Percentiles rank a stretch among this genome's conserved stretches.
Conservation (phyloP, 257 asterid species). For the Echites panduratus region DNA sequence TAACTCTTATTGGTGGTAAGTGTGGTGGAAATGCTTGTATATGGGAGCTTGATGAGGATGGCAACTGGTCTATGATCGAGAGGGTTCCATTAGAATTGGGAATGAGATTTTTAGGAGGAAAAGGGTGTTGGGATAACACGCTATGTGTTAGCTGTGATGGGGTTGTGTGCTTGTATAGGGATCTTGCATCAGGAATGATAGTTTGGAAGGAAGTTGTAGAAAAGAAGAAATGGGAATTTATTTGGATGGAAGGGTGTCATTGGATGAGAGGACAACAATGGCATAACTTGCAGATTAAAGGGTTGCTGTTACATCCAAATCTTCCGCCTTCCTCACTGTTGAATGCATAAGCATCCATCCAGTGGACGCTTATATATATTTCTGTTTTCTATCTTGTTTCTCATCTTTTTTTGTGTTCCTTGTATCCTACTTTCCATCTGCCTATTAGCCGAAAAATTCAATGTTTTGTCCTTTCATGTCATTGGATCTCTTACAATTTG, state of each 20-base stretch:
- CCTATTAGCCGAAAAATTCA: background rate
- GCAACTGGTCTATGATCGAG: conserved; percentile 50
- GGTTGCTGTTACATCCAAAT: conserved; percentile 55
- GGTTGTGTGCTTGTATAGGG: conserved; percentile 51
- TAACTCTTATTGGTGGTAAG: conserved; percentile 63
- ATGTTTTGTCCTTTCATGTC: background rate
- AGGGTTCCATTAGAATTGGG: conserved; percentile 51
- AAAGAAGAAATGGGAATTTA: conserved; percentile 46
- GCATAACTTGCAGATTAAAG: conserved; percentile 45
- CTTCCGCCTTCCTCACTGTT: conserved; percentile 24
- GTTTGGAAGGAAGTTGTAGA: conserved; percentile 43
- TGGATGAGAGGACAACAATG: conserved; percentile 24
- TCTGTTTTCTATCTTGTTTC: background rate
- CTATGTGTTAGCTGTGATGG: conserved; percentile 62
- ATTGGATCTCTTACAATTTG: background rate
- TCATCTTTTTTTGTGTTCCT: background rate
- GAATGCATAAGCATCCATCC: background rate
- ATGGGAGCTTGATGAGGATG: conserved; percentile 59
- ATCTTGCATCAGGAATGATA: conserved; percentile 53
- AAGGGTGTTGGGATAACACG: conserved; percentile 47
- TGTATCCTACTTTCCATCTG: background rate
- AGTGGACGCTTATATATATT: background rate
- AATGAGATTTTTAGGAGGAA: conserved; percentile 32
- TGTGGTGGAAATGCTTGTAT: conserved; percentile 38
- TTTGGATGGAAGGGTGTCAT: conserved; percentile 57